phyloP scores from a whole-genome alignment of 2,329 filamentous ascomycete species.

The Orbilia brochopaga region DNA sequence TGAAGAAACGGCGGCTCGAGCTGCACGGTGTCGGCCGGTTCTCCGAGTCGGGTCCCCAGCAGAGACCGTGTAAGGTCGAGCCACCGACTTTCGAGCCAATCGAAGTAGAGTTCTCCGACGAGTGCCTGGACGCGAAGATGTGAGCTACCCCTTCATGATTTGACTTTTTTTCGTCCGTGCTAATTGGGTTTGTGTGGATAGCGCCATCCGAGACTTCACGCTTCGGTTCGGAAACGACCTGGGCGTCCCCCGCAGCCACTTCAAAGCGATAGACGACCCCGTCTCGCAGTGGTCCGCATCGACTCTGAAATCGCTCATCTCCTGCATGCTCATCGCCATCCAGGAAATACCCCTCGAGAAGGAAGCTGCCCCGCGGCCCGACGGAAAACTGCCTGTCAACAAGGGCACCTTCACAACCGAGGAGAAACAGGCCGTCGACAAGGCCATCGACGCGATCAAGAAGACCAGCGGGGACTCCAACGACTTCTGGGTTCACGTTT shows the following conservation, averaged over 20 bases:
- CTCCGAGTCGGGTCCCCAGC: conserved; percentile 3
- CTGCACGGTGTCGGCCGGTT: conserved; percentile 37
- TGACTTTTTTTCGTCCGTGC: neutral
- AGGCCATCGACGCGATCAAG: conserved; percentile 45
- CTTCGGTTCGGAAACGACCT: conserved; percentile 43
- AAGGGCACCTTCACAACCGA: conserved; percentile 43
- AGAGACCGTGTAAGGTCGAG: conserved; percentile 32
- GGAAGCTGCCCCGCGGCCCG: conserved; percentile 16
- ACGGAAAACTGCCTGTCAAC: conserved; percentile 37
- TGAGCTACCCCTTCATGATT: conserved; percentile 31
- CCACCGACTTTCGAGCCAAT: conserved; percentile 40
- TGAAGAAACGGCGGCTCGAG: conserved; percentile 44
- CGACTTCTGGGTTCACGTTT: conserved; percentile 43
- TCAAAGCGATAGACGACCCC: conserved; percentile 42
- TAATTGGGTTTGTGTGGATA: conserved; percentile 4
- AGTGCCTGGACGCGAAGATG: conserved; percentile 46
- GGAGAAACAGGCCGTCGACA: conserved; percentile 40
- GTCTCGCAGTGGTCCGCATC: conserved; percentile 40
- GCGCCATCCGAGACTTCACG: conserved; percentile 41
- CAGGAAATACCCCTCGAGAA: conserved; percentile 43
- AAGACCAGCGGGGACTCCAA: conserved; percentile 35
- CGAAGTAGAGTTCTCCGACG: conserved; percentile 38
- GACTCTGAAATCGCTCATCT: conserved; percentile 31
- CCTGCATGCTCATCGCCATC: conserved; percentile 43
- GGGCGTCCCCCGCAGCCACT: conserved; percentile 33